Evolutionary conservation across 179 eudicot species (phyloP), one percentile per base, ranked within the genome.

Genomic region (Spergularia azorica): DNA sequence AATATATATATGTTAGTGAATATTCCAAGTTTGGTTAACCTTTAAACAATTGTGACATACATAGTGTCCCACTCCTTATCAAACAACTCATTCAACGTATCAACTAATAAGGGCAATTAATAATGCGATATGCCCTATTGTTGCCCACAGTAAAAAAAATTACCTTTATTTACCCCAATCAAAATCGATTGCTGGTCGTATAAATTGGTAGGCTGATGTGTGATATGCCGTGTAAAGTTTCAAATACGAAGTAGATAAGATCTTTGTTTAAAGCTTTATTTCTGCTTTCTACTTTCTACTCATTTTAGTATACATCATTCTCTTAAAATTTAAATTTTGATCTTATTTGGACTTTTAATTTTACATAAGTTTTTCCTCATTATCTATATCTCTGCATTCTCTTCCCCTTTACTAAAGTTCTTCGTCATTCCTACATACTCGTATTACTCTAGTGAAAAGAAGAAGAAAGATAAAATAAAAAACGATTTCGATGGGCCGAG

Each of bases 221-320:
- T 73, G 52, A 58, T 38, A 67, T 67, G 65, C 54, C 81, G 87
- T 84, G 83, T 76, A 81, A 86, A 86, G 88, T 70, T 26, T 71
- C 48, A 74, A 55, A 73, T 62, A 67, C 32, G 32, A 26, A 26
- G 32, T 26, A 71, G 88, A 86, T 86, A 86, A 83, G 84, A 81
- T 79, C 70, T 48, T 56, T 48, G 58, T 72, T 76, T n/a, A 32
- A 21, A 38, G 6, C 12, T 75, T 71, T 71, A 17, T 51, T 14
- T 12, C 6, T 70, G 21, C 26, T 15, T 69, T 17, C 9, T 69
- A 51, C 39, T 14, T 20, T 18, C 60, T 51, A 3, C n/a, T 20
- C 71, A 69, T 79, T 84, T 60, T 50, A 77, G 39, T 39, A 60
- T 78, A 76, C 79, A 38, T 58, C 62, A 63, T 52, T 46, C 56